A percentile compares a stretch with the other conserved stretches of the same genome.
Conservation (phyloP, 1,284 basidiomycete genomes). For the Ganoderma leucocontextum region DNA sequence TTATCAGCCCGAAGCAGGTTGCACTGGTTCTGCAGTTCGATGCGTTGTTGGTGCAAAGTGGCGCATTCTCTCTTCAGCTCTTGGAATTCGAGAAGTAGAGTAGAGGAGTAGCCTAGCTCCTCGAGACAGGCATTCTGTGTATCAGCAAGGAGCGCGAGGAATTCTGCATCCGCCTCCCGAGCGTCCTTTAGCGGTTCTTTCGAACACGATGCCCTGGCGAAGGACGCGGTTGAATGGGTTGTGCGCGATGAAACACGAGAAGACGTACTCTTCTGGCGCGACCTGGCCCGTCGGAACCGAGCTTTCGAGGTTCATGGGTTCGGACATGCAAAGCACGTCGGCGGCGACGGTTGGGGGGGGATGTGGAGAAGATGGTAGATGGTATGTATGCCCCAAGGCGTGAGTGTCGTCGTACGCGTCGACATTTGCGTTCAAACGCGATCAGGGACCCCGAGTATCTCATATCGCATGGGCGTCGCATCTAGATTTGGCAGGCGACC, state of each 20-base stretch:
- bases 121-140: slow-evolving; percentile 54
- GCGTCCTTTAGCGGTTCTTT: slow-evolving; percentile 3
- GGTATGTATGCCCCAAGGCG: neutral
- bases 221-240: neutral
- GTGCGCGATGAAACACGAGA: neutral
- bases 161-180: slow-evolving; percentile 30
- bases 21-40: slow-evolving; percentile 44
- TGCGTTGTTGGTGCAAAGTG: slow-evolving; percentile 46
- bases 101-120: slow-evolving; percentile 55
- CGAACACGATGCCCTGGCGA: neutral
- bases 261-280: slow-evolving; percentile 13
- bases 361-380: neutral
- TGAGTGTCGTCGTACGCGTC: neutral
- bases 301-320: slow-evolving; percentile 1
- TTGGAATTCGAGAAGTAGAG: slow-evolving; percentile 47
- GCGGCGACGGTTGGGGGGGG: neutral
- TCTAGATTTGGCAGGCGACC: neutral
- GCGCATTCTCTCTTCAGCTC: slow-evolving; percentile 44
- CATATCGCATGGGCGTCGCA: neutral
- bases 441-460: neutral
- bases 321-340: slow-evolving; percentile 19
- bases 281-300: slow-evolving; percentile 2
- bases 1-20: slow-evolving; percentile 49
- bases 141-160: slow-evolving; percentile 51
- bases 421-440: neutral